Conservation (phyloP, 306 rosid species). For the Dryas octopetala region DNA sequence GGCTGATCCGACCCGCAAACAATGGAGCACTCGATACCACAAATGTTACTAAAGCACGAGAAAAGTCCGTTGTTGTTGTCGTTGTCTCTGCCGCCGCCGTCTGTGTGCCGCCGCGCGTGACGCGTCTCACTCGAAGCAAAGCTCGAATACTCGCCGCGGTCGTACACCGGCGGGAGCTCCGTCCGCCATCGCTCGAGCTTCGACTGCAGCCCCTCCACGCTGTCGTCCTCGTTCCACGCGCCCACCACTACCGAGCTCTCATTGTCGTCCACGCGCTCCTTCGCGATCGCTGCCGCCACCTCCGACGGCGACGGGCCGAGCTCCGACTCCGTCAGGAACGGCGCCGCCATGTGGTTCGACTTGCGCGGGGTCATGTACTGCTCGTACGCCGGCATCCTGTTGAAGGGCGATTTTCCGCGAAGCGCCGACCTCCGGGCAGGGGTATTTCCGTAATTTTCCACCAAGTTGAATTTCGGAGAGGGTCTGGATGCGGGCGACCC, state of each 20-base stretch:
- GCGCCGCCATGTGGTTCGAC: constrained; percentile 32
- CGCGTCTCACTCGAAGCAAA: constrained; percentile 16
- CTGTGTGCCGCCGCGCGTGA: constrained; percentile 42
- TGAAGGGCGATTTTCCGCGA: constrained; percentile 27
- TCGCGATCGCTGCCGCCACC: constrained; percentile 72
- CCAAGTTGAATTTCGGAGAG: constrained; percentile 7
- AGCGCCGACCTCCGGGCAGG: constrained; percentile 27
- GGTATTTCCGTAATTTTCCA: constrained; percentile 1
- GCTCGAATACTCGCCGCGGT: constrained; percentile 49
- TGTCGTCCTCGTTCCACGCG: constrained; percentile 70
- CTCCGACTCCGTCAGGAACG: constrained; percentile 67
- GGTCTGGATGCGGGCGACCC: constrained; percentile 7
- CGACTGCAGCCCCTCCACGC: constrained; percentile 65
- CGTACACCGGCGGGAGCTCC: constrained; percentile 66
- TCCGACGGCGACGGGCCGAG: constrained; percentile 94
- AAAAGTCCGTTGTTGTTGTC: constrained; percentile 44
- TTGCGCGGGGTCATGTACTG: constrained; percentile 56
- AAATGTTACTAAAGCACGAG: constrained; percentile 90
- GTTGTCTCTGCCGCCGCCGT: constrained; percentile 35
- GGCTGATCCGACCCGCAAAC: constrained; percentile 61
- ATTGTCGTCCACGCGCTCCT: constrained; percentile 32
- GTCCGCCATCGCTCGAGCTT: constrained; percentile 83
- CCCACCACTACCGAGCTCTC: constrained; percentile 53
- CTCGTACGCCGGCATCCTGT: constrained; percentile 26
- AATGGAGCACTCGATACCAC: constrained; percentile 80